Evolutionary conservation across 257 asterid species (phyloP).

Genomic region (Solanum rostratum): DNA sequence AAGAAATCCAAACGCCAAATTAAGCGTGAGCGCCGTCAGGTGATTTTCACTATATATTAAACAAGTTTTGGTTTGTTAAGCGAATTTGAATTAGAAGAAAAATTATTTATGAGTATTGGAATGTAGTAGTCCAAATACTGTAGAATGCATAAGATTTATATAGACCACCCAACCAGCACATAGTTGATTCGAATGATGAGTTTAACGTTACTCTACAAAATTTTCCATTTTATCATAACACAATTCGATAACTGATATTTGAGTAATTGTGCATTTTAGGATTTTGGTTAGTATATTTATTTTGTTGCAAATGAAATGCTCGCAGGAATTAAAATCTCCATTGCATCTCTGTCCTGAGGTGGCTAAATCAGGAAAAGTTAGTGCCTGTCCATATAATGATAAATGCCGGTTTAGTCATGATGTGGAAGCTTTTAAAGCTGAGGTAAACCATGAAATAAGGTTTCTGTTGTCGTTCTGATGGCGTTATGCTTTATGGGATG

Average conservation of each 20-base stretch:
- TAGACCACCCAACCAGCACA: neutral
- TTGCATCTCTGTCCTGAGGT: slow-evolving; percentile 71
- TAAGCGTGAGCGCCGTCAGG: slow-evolving; percentile 89
- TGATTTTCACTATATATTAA: neutral
- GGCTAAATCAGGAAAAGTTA: slow-evolving; percentile 59
- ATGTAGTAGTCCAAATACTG: neutral
- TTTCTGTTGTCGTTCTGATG: neutral
- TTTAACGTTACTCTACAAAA: neutral
- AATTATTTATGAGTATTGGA: neutral
- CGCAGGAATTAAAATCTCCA: slow-evolving; percentile 64
- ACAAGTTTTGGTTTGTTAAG: neutral
- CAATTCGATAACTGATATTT: neutral
- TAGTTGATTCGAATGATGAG: neutral
- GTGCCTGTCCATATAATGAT: slow-evolving; percentile 51
- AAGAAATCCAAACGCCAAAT: slow-evolving; percentile 91
- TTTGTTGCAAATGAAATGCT: neutral
- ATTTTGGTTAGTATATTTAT: neutral
- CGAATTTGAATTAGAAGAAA: neutral
- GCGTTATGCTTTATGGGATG: neutral
- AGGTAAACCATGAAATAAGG: slow-evolving; percentile 24
- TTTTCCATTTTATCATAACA: neutral
- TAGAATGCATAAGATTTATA: neutral
- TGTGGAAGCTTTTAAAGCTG: slow-evolving; percentile 61
- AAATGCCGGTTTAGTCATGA: slow-evolving; percentile 95
- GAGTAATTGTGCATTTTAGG: neutral